Percentiles rank a stretch among this genome's conserved stretches.
Conservation (phyloP, 2,329 filamentous ascomycete species). For the Incumbomyces delicatus region DNA sequence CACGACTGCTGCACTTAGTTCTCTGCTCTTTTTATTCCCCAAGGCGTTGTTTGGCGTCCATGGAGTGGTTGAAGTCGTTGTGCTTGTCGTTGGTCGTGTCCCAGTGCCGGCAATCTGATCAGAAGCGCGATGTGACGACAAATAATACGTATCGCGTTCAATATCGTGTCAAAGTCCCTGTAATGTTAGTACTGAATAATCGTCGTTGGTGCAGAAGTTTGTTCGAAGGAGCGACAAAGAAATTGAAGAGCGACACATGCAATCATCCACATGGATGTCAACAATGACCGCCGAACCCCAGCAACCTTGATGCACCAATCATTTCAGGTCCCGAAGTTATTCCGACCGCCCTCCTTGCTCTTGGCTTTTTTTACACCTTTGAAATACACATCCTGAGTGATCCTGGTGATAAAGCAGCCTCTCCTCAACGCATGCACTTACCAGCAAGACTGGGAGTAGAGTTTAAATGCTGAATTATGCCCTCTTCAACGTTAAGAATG, state of each 20-base stretch:
- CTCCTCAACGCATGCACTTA: no score
- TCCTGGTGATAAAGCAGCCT: no score
- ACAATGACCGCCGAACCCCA: conserved; percentile 1
- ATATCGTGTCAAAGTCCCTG: neutral
- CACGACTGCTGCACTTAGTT: neutral
- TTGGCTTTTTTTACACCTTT: no score
- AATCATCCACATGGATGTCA: neutral
- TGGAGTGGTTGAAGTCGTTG: neutral
- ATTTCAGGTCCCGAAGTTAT: neutral
- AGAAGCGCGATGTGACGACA: neutral
- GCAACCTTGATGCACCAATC: conserved; percentile 1
- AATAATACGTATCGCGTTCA: neutral
- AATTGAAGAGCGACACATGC: neutral
- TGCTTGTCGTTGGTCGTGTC: neutral
- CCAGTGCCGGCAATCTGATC: neutral
- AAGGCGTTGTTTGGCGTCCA: conserved; percentile 2
- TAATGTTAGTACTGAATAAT: conserved; percentile 4
- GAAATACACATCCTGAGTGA: no score
- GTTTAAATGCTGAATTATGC: no score
- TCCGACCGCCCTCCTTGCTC: no score
- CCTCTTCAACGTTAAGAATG: no score
- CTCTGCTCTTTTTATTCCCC: neutral
- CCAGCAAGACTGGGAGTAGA: no score
- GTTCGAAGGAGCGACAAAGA: conserved; percentile 2
- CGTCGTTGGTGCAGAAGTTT: conserved; percentile 11